Evolutionary conservation across 1,139 yeast species (phyloP), one percentile per base, ranked within the genome.

Genomic region (Saccharomyces hybrid): DNA sequence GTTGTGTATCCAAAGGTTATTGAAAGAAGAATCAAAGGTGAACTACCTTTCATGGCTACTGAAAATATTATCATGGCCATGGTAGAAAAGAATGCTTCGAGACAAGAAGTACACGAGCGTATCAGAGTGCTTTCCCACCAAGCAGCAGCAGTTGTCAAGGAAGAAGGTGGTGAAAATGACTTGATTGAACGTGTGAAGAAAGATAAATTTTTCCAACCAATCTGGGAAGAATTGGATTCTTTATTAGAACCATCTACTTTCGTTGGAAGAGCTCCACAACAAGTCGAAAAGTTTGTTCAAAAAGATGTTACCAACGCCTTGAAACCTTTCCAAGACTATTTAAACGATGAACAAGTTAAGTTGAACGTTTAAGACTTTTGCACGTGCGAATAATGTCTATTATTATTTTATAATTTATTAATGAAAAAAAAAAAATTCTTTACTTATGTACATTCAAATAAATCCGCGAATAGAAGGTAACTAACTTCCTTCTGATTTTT

Each of bases 41-140:
- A 95, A 75, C 80, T 93, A 68, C 99, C 99, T 63, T 93, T 95
- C 79, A 93, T 93, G 99, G 99, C 99, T 61, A 93, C 99, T 54
- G 99, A 93, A 76, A 93, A 93, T 75, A 84, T 93, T 71, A 93
- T 93, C 72, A 93, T 93, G 99, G 99, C 99, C 55, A 93, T 93
- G 97, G 99, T 93, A 56, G 96, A 90, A 75, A 85, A 86, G 73
- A 98, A 98, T 65, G 98, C 88, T 49, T 90, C 96, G 27, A 87
- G 99, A 80, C 99, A 93, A 78, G 96, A 90, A 56, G 93, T 96
- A 70, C 99, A 93, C 74, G 99, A 93, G 77, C 88, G 88, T 75
- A 91, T 93, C 72, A 85, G 99, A 75, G 99, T 93, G 46, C 80
- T 93, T 59, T 88, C 97, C 41, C 99, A 93, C 73, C 95, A 93